These are phyloP conservation scores for Fomitiporia mediterranea DNA, from an alignment of 1,284 basidiomycete species.

Conservation along the genomic window DNA sequence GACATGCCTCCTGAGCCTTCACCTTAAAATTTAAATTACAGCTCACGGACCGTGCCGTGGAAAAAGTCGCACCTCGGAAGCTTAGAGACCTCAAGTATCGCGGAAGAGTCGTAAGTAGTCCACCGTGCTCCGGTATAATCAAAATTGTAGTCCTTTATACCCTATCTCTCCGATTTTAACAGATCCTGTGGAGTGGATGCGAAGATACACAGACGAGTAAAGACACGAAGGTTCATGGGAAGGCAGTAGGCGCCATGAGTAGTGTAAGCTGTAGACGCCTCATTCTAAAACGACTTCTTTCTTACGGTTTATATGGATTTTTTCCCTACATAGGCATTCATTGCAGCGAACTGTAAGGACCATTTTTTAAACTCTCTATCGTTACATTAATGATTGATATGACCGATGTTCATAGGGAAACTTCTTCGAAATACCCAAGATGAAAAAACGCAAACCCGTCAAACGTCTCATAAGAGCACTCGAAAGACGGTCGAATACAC, in stretches of 20 bases:
- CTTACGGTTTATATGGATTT: not conserved
- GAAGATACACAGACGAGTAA: conserved; percentile 93
- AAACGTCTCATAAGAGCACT: not conserved
- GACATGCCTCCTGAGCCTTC: not conserved
- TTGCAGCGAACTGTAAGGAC: conserved; percentile 2
- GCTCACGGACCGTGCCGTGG: not conserved
- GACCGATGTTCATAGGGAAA: not conserved
- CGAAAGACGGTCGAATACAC: not conserved
- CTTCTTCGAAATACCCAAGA: not conserved
- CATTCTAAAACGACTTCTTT: not conserved
- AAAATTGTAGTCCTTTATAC: not conserved
- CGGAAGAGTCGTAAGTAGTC: conserved; percentile 6
- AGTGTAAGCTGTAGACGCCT: conserved; percentile 40
- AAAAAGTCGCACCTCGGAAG: not conserved
- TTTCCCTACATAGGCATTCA: conserved; percentile 3
- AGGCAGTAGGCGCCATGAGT: conserved; percentile 87
- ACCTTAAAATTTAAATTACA: not conserved
- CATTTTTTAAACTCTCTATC: no score
- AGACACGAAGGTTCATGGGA: conserved; percentile 76
- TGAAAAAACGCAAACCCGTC: no score
- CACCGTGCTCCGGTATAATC: not conserved
- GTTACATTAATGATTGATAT: no score
- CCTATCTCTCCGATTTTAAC: no score
- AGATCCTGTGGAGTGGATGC: conserved; percentile 85
- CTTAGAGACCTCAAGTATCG: not conserved